Evolutionary conservation across 116 monocot genomes (phyloP).

Genomic region (Posidonia oceanica): DNA sequence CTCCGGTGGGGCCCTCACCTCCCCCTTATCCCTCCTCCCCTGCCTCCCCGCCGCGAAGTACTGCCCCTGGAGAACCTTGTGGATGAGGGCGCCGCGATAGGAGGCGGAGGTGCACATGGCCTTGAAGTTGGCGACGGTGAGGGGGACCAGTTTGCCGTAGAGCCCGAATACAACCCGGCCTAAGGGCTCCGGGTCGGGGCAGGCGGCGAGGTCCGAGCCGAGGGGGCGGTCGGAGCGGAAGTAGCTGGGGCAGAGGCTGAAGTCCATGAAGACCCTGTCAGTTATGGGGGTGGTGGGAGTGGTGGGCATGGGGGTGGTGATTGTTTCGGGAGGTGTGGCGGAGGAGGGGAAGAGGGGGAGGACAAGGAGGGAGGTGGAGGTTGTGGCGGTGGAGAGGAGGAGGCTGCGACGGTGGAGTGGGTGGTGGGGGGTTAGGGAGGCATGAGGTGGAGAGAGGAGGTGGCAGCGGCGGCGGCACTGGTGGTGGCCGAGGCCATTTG

Average conservation of each 20-base stretch:
- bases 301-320: constrained; percentile 6
- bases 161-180: constrained; percentile 88
- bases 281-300: constrained; percentile 33
- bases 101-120: constrained; percentile 48
- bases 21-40: constrained; percentile 70
- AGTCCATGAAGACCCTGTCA: constrained; percentile 82
- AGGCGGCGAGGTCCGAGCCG: constrained; percentile 42
- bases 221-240: constrained; percentile 61
- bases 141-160: constrained; percentile 62
- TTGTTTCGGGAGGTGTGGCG: constrained; percentile 7
- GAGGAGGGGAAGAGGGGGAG: constrained; percentile 9
- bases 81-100: constrained; percentile 63
- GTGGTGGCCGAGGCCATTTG: constrained; percentile 5
- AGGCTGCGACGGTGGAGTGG: constrained; percentile 3
- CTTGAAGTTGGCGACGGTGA: constrained; percentile 73
- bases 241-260: constrained; percentile 77
- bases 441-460: constrained; percentile 1
- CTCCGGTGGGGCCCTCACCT: constrained; percentile 42
- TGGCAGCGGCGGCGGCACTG: constrained; percentile 1
- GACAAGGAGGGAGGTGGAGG: constrained; percentile 8
- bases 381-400: constrained; percentile 3
- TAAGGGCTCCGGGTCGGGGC: constrained; percentile 57
- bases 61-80: constrained; percentile 69
- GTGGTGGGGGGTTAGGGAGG: not conserved
- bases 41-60: constrained; percentile 78